These are phyloP conservation scores for Nakazawaea wyomingensis DNA, from an alignment of 805 yeast genomes.

Conservation along the genomic window DNA sequence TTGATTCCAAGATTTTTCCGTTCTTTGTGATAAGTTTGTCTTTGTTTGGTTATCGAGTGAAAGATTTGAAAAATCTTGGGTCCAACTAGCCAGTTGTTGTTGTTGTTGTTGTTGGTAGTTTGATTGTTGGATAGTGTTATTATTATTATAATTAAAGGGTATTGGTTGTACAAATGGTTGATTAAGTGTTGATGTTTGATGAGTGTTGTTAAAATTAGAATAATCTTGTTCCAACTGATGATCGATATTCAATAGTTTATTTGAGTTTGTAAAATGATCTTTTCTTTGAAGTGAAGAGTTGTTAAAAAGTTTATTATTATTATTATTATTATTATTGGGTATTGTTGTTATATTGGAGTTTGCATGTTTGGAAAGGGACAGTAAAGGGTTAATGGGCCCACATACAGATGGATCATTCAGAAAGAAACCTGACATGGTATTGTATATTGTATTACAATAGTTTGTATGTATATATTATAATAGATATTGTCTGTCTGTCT, in stretches of 20 bases:
- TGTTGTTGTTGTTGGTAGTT: not conserved
- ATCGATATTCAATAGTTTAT: conserved; percentile 22
- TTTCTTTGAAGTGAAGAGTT: not conserved
- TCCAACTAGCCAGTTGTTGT: conserved; percentile 2
- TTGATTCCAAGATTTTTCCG: not conserved
- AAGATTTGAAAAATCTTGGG: conserved; percentile 3
- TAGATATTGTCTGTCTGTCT: not conserved
- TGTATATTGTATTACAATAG: not conserved
- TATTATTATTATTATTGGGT: not conserved
- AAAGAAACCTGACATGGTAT: conserved; percentile 8
- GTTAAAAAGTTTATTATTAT: not conserved
- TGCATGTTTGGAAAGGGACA: conserved; percentile 35
- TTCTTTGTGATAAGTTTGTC: conserved; percentile 3
- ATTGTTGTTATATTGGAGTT: conserved; percentile 16
- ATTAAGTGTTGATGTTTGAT: not conserved
- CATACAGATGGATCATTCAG: conserved; percentile 29
- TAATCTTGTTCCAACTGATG: conserved; percentile 33
- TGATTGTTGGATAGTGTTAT: not conserved
- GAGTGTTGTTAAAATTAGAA: conserved; percentile 23
- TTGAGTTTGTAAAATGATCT: not conserved
- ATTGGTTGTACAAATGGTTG: not conserved
- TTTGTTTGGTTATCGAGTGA: not conserved
- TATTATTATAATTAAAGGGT: not conserved
- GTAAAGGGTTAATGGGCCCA: conserved; percentile 41
- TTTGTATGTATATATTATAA: not conserved